phyloP scores from a whole-genome alignment of 2,329 filamentous ascomycete genomes.

The Pezicula carpinea region DNA sequence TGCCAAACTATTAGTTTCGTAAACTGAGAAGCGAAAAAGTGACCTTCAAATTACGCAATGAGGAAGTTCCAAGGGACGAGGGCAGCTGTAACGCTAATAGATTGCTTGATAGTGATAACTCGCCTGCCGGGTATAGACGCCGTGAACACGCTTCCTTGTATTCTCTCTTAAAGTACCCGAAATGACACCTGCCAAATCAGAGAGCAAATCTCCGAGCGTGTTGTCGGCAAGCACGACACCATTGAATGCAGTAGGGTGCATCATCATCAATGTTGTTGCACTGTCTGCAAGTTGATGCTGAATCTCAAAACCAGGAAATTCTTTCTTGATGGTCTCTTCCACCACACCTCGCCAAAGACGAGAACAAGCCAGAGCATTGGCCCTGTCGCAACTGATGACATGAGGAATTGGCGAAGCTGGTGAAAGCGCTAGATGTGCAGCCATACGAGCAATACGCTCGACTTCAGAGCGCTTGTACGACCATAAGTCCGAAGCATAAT shows the following conservation, averaged over 20 bases:
- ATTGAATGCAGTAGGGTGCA: conserved; percentile 16
- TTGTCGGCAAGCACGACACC: conserved; percentile 22
- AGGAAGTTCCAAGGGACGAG: conserved; percentile 69
- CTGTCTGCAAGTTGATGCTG: conserved; percentile 20
- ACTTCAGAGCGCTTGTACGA: conserved; percentile 78
- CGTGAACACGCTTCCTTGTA: conserved; percentile 52
- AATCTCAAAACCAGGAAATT: conserved; percentile 17
- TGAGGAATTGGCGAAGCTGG: conserved; percentile 57
- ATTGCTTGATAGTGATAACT: conserved; percentile 67
- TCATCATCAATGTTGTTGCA: conserved; percentile 17
- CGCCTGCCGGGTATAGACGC: conserved; percentile 56
- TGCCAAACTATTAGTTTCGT: not conserved
- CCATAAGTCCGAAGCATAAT: conserved; percentile 72
- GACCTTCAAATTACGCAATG: no score
- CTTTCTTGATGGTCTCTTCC: conserved; percentile 10
- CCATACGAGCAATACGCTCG: conserved; percentile 77
- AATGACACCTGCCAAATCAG: conserved; percentile 20
- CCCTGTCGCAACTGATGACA: conserved; percentile 22
- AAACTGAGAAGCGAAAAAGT: not conserved
- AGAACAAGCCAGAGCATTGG: conserved; percentile 22
- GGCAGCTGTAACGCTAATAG: conserved; percentile 59
- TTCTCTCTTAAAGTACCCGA: conserved; percentile 34
- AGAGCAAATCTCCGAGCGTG: conserved; percentile 24
- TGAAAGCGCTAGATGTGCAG: conserved; percentile 70
- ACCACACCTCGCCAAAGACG: conserved; percentile 20